A percentile compares a stretch with the other conserved stretches of the same genome.
Evolutionary conservation across 768 basidiomycete genomes (phyloP).

Genomic region (Xerocomus potaroensis): DNA sequence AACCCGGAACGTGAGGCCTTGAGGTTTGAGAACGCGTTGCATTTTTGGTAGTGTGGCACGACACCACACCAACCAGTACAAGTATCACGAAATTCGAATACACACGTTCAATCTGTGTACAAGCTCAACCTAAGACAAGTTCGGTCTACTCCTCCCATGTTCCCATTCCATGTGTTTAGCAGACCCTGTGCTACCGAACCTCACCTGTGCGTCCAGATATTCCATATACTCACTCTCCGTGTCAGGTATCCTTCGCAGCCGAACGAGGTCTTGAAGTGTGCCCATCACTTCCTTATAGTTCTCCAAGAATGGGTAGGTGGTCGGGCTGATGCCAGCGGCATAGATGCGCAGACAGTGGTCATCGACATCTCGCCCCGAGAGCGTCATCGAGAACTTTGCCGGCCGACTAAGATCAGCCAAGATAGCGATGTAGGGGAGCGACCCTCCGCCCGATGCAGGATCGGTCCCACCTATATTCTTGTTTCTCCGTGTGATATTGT

Average conservation of each 20-base stretch:
- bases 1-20: no score
- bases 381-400: slow-evolving; percentile 1
- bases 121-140: no score
- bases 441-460: neutral
- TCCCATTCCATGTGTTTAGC: slow-evolving; percentile 7
- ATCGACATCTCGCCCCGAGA: neutral
- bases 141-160: neutral
- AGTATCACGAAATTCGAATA: no score
- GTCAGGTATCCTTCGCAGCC: neutral
- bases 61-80: no score
- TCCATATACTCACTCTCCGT: neutral
- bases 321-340: neutral
- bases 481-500: neutral
- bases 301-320: slow-evolving; percentile 7
- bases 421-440: slow-evolving; percentile 6
- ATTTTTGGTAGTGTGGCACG: no score
- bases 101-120: no score
- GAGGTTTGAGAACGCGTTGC: no score
- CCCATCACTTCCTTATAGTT: neutral
- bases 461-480: neutral
- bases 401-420: slow-evolving; percentile 9
- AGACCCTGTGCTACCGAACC: neutral
- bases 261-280: neutral
- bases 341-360: slow-evolving; percentile 9
- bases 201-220: slow-evolving; percentile 1